Conservation (phyloP, 2,329 filamentous ascomycete genomes). For the Talaromyces marneffei region DNA sequence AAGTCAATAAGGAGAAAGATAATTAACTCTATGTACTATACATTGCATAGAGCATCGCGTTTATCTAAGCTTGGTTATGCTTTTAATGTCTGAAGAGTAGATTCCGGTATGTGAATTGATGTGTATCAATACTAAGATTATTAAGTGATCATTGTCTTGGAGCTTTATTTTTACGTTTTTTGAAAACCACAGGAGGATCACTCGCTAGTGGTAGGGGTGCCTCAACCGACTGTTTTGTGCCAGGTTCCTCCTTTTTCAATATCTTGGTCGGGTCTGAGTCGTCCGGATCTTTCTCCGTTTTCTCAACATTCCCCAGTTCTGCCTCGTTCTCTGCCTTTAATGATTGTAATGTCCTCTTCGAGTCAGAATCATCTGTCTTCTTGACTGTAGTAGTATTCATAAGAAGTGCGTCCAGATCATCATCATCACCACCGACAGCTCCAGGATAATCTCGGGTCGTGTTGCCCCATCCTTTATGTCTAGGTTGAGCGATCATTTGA, state of each 20-base stretch:
- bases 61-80: background rate
- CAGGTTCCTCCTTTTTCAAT: constrained; percentile 27
- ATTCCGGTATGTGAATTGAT: background rate
- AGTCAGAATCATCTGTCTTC: constrained; percentile 20
- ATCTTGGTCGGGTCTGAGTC: constrained; percentile 15
- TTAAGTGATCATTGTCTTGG: constrained; percentile 30
- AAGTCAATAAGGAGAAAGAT: background rate
- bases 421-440: constrained; percentile 25
- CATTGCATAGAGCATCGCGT: background rate
- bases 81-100: background rate
- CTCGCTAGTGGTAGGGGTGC: constrained; percentile 12
- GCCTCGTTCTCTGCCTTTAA: constrained; percentile 10
- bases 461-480: constrained; percentile 40
- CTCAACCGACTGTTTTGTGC: constrained; percentile 9
- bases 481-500: constrained; percentile 10
- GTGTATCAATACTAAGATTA: background rate
- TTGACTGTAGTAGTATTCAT: constrained; percentile 36
- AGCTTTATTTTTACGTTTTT: constrained; percentile 45
- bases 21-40: background rate
- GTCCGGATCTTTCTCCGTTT: constrained; percentile 14
- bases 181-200: constrained; percentile 37
- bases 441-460: constrained; percentile 37
- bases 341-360: constrained; percentile 15
- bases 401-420: constrained; percentile 41
- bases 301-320: background rate